Percentiles rank a stretch among this genome's conserved stretches.
phyloP scores from a whole-genome alignment of 2,329 filamentous ascomycete species.

The Fusarium napiforme region DNA sequence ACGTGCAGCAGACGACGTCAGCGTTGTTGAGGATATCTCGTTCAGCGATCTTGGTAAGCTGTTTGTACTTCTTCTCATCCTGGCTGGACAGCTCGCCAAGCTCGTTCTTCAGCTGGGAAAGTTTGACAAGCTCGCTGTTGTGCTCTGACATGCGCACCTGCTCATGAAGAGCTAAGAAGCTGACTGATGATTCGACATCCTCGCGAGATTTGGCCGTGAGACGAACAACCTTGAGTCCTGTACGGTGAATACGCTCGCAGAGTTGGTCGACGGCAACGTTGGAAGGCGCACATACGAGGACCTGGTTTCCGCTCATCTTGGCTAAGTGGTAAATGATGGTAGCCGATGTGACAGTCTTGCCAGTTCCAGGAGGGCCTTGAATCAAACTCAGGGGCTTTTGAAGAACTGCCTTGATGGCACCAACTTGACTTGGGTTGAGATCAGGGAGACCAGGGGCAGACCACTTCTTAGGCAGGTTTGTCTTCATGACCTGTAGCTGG shows the following conservation, averaged over 20 bases:
- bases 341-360: constrained; percentile 98
- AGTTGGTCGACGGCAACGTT: constrained; percentile 99
- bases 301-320: constrained; percentile 93
- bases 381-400: constrained; percentile 95
- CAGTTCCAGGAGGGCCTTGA: constrained; percentile 95
- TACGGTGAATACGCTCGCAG: constrained; percentile 94
- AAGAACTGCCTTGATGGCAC: constrained; percentile 93
- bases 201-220: constrained; percentile 99
- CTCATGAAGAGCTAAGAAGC: constrained; percentile 93
- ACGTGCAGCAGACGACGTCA: constrained; percentile 98
- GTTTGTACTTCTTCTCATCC: constrained; percentile 98
- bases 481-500: constrained; percentile 93
- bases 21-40: constrained; percentile 94
- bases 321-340: constrained; percentile 98
- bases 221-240: constrained; percentile 94
- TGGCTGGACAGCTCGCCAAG: constrained; percentile 91
- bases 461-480: constrained; percentile 94
- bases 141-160: constrained; percentile 98
- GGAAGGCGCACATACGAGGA: constrained; percentile 95
- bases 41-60: constrained; percentile 91
- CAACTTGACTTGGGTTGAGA: constrained; percentile 94
- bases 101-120: constrained; percentile 92
- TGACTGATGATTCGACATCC: constrained; percentile 98
- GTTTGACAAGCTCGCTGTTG: constrained; percentile 91
- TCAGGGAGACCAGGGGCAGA: constrained; percentile 94